Conservation (phyloP, 2,329 filamentous ascomycete genomes). For the Pleomassaria siparia region DNA sequence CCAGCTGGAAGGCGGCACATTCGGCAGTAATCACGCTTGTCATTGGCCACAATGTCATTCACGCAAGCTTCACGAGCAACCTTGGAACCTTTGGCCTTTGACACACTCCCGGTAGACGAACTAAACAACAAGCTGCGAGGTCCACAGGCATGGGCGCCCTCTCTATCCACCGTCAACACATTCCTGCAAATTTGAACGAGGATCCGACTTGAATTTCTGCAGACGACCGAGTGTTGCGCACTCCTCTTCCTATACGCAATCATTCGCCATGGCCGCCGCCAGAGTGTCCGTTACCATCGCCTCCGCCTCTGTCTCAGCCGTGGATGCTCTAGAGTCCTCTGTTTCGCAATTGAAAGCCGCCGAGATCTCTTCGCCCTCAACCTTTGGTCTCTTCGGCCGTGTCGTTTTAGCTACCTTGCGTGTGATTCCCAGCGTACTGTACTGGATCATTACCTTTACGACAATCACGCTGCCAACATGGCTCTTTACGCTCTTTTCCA, state of each 20-base stretch:
- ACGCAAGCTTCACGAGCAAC: background rate
- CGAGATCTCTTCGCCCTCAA: conserved; percentile 28
- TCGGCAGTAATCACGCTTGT: background rate
- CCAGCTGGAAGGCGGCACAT: background rate
- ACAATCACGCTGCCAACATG: conserved; percentile 89
- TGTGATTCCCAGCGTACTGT: conserved; percentile 62
- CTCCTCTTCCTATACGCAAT: background rate
- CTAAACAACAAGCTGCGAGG: conserved; percentile 1
- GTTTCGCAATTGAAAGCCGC: conserved; percentile 22
- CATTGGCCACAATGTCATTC: background rate
- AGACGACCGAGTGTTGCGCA: background rate
- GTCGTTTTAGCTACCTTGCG: conserved; percentile 53
- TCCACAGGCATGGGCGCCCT: conserved; percentile 10
- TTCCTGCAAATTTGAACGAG: conserved; percentile 4
- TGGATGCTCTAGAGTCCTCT: conserved; percentile 22
- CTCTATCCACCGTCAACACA: background rate
- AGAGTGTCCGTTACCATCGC: conserved; percentile 20
- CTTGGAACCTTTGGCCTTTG: no score
- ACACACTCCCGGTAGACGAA: background rate
- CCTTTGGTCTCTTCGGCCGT: conserved; percentile 50
- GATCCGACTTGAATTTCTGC: conserved; percentile 10
- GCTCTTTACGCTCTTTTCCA: conserved; percentile 86
- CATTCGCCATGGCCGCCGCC: conserved; percentile 27
- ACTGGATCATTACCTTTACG: conserved; percentile 80
- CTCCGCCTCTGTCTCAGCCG: conserved; percentile 11